Percentiles rank a stretch among this genome's conserved stretches.
Conservation (phyloP, 345 rosid genomes). For the Pistacia atlantica region DNA sequence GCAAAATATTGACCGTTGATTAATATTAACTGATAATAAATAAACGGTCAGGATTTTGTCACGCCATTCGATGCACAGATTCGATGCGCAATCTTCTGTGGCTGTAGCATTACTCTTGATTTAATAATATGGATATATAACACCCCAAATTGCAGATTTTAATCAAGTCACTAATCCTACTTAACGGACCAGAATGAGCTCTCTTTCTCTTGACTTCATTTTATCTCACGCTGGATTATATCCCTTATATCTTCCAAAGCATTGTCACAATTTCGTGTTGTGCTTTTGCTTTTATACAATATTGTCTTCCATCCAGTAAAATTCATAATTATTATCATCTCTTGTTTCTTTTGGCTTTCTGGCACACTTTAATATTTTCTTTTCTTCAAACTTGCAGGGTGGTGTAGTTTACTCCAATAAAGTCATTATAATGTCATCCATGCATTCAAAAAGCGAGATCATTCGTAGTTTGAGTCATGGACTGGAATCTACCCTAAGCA, state of each 20-base stretch:
- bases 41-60: too few relatives aligned
- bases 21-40: too few relatives aligned
- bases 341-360: not conserved
- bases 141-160: slow-evolving; percentile 4
- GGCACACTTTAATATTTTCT: slow-evolving; percentile 9
- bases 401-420: slow-evolving; percentile 81
- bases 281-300: not conserved
- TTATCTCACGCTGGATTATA: not conserved
- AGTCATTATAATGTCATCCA: slow-evolving; percentile 57
- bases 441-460: slow-evolving; percentile 52
- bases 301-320: not conserved
- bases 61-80: too few relatives aligned
- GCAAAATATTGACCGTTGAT: too few relatives aligned
- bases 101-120: too few relatives aligned
- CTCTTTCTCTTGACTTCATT: not conserved
- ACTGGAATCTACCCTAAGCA: slow-evolving; percentile 55
- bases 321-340: slow-evolving; percentile 3
- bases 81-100: too few relatives aligned
- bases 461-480: slow-evolving; percentile 51
- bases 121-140: too few relatives aligned
- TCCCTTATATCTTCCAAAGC: not conserved
- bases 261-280: not conserved
- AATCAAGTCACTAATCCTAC: not conserved
- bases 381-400: slow-evolving; percentile 54
- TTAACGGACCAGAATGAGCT: not conserved